phyloP scores from a whole-genome alignment of 1,284 basidiomycete genomes.

The Ganoderma leucocontextum region DNA sequence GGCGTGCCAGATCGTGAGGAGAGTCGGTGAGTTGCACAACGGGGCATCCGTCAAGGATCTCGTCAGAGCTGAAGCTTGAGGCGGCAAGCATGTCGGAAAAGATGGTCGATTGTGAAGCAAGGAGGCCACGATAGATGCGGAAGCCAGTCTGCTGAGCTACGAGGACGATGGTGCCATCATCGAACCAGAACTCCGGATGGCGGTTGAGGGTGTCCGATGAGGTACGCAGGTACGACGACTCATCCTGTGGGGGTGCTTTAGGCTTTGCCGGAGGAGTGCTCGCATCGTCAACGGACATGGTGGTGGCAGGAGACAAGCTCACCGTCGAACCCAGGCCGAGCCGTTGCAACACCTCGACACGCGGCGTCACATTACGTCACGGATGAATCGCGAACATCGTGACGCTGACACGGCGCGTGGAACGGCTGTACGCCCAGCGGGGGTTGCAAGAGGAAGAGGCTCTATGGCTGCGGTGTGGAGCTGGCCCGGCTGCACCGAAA shows the following conservation, averaged over 20 bases:
- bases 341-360: background rate
- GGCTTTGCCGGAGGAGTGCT: background rate
- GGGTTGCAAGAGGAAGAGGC: too few relatives aligned
- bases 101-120: background rate
- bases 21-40: background rate
- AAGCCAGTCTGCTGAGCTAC: background rate
- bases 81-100: background rate
- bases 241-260: too few relatives aligned
- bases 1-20: background rate
- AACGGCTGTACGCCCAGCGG: too few relatives aligned
- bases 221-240: too few relatives aligned
- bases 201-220: background rate
- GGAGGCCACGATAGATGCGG: background rate
- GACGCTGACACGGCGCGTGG: too few relatives aligned
- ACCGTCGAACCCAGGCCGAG: background rate
- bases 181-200: background rate
- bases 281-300: background rate
- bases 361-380: background rate
- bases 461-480: too few relatives aligned
- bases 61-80: background rate
- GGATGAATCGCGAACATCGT: too few relatives aligned
- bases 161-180: background rate
- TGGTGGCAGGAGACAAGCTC: background rate
- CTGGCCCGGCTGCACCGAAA: too few relatives aligned
- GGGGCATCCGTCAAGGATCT: background rate